Conservation (phyloP, 2,329 filamentous ascomycete genomes). For the Diaporthe eres region DNA sequence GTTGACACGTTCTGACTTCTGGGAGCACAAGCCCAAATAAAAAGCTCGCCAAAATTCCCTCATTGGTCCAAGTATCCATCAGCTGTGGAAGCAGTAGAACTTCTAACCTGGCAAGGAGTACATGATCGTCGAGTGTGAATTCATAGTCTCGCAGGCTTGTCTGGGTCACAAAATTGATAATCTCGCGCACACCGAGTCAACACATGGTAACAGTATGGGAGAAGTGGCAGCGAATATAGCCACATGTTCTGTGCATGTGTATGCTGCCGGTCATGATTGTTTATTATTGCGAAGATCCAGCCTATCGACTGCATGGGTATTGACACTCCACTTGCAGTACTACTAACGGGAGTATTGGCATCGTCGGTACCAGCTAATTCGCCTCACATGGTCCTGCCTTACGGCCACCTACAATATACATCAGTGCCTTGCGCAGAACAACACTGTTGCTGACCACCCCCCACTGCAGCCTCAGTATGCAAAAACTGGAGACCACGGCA, state of each 20-base stretch:
- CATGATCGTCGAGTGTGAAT: background rate
- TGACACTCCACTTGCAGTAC: conserved; percentile 6
- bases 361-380: background rate
- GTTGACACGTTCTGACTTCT: background rate
- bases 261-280: background rate
- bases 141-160: background rate
- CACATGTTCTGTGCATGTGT: background rate
- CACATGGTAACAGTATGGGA: background rate
- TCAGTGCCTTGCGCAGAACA: background rate
- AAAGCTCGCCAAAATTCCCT: background rate
- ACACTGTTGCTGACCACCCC: background rate
- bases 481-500: background rate
- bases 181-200: background rate
- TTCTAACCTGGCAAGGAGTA: background rate
- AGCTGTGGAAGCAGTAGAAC: background rate
- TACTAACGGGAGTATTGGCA: background rate
- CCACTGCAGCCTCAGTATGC: background rate
- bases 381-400: background rate
- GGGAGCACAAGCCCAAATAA: background rate
- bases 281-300: background rate
- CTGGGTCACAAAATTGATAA: background rate
- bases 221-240: background rate
- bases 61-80: background rate
- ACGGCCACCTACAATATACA: background rate
- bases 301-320: background rate